A percentile compares a stretch with the other conserved stretches of the same genome.
Evolutionary conservation across 495 filamentous ascomycete species (phyloP).

Genomic region (Aspergillus asperescens): DNA sequence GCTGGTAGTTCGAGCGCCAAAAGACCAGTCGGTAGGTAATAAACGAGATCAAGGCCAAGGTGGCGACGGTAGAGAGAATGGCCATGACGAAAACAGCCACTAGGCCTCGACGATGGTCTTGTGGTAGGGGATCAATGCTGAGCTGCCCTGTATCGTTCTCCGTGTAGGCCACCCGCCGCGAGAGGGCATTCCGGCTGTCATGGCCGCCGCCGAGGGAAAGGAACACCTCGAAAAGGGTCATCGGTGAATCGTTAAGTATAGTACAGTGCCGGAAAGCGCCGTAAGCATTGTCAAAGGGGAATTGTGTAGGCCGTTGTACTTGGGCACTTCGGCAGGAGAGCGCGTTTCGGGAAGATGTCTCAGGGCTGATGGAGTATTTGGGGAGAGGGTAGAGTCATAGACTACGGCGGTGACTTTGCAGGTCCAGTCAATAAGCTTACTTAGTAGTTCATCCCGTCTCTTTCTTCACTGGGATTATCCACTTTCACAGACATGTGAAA

Average conservation of each 20-base stretch:
- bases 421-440: not conserved
- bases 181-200: constrained; percentile 16
- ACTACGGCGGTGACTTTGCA: not conserved
- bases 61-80: constrained; percentile 55
- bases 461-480: not conserved
- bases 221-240: constrained; percentile 26
- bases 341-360: not conserved
- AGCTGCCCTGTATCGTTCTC: constrained; percentile 10
- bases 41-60: constrained; percentile 46
- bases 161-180: constrained; percentile 20
- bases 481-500: not conserved
- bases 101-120: constrained; percentile 45
- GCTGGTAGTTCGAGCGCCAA: constrained; percentile 47
- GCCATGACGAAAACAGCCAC: constrained; percentile 54
- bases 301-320: not conserved
- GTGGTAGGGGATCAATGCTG: constrained; percentile 46
- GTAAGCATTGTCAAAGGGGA: constrained; percentile 10
- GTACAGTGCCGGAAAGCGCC: not conserved
- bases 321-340: not conserved
- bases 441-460: not conserved
- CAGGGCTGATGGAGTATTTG: not conserved
- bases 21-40: constrained; percentile 53
- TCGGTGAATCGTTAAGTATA: constrained; percentile 10
- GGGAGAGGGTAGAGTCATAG: not conserved
- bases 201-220: constrained; percentile 18